These are phyloP conservation scores for Bombardia bombarda DNA, from an alignment of 495 filamentous ascomycete species.

Conservation along the genomic window DNA sequence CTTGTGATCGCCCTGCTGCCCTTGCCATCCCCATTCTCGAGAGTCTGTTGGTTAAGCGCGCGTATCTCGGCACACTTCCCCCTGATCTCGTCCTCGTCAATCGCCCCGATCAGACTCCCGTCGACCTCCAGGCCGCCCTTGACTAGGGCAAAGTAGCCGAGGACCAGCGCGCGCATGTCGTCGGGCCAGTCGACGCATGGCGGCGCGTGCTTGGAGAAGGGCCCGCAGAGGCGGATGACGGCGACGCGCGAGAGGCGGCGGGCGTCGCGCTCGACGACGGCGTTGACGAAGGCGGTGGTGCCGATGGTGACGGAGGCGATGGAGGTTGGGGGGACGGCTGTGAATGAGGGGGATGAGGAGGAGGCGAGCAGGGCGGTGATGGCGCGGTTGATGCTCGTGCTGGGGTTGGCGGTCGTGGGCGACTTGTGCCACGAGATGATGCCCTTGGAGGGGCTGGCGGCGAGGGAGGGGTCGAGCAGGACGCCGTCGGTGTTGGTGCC, in stretches of 20 bases:
- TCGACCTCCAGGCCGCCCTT: constrained; percentile 45
- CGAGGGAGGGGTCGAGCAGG: constrained; percentile 41
- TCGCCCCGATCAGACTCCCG: constrained; percentile 36
- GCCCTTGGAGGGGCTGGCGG: constrained; percentile 28
- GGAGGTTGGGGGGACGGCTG: constrained; percentile 26
- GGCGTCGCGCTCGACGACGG: constrained; percentile 49
- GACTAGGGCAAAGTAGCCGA: constrained; percentile 36
- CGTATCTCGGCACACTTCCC: constrained; percentile 33
- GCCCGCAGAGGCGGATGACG: constrained; percentile 45
- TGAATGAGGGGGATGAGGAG: constrained; percentile 11
- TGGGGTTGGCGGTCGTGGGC: constrained; percentile 50
- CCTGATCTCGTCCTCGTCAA: constrained; percentile 38
- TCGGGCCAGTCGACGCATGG: constrained; percentile 43
- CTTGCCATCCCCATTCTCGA: too few relatives aligned
- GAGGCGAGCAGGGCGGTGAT: constrained; percentile 36
- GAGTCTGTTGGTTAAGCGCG: too few relatives aligned
- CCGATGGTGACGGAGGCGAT: constrained; percentile 53
- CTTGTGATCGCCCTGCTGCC: constrained; percentile 38
- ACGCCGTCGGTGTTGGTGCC: constrained; percentile 59
- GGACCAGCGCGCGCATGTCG: constrained; percentile 37
- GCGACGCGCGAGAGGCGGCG: constrained; percentile 45
- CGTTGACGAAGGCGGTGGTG: constrained; percentile 59
- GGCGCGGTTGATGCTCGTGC: constrained; percentile 43
- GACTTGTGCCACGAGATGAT: constrained; percentile 49
- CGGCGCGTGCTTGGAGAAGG: constrained; percentile 47